Conservation (phyloP, 2,329 filamentous ascomycete species). For the Colletotrichum costaricense region DNA sequence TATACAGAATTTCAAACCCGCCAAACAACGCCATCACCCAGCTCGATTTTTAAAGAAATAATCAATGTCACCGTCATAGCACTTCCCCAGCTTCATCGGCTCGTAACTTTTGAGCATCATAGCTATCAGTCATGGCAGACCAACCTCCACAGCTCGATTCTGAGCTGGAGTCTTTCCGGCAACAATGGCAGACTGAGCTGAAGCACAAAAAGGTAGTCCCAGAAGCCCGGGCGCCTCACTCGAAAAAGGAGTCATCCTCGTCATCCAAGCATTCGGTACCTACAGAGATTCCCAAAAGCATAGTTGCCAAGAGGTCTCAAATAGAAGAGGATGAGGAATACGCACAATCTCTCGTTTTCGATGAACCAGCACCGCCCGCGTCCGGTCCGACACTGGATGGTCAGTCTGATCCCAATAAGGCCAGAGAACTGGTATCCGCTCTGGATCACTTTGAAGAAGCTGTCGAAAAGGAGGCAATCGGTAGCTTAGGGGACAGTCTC, state of each 20-base stretch:
- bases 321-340: slow-evolving; percentile 51
- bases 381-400: background rate
- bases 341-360: slow-evolving; percentile 47
- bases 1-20: background rate
- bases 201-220: slow-evolving; percentile 48
- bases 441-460: slow-evolving; percentile 94
- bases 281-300: slow-evolving; percentile 32
- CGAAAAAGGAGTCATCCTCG: slow-evolving; percentile 43
- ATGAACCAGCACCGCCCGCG: slow-evolving; percentile 38
- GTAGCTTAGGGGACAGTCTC: slow-evolving; percentile 89
- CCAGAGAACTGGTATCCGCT: slow-evolving; percentile 74
- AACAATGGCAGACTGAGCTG: slow-evolving; percentile 88
- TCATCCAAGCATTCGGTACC: slow-evolving; percentile 38
- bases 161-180: slow-evolving; percentile 88
- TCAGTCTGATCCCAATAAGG: slow-evolving; percentile 38
- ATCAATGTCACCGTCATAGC: slow-evolving; percentile 12
- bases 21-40: background rate
- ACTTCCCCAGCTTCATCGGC: background rate
- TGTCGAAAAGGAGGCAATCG: slow-evolving; percentile 87
- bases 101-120: background rate
- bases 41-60: too few species aligned
- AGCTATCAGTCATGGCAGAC: slow-evolving; percentile 15
- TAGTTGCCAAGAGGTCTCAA: slow-evolving; percentile 23
- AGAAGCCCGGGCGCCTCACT: slow-evolving; percentile 9
- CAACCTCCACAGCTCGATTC: slow-evolving; percentile 59